Evolutionary conservation across 768 basidiomycete species (phyloP), one percentile per base, ranked within the genome.

Genomic region (Kwoniella europaea): DNA sequence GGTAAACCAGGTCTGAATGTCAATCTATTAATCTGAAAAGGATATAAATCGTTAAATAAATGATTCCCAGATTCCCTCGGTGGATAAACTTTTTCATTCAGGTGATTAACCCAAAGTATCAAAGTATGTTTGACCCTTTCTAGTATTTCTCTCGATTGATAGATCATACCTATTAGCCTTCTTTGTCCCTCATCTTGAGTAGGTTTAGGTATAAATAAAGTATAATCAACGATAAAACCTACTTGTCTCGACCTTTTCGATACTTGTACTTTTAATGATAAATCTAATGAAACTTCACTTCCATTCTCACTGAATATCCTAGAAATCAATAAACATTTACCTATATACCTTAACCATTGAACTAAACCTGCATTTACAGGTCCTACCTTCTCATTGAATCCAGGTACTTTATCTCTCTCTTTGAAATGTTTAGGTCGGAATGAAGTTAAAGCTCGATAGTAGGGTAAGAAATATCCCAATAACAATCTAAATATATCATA

Each of bases 341-440:
- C 67, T 20, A 68, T 55, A 27, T 68, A 68, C 24, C 52, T 52
- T 3, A 68, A 42, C 67, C 67, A 68, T 3, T 68, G 24, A 3
- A 68, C 52, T 13, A 68, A 18, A 6, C n/a, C 46, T 2, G 29
- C 27, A 16, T 58, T 52, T 1, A 35, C 9, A 12, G 24, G 10
- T 18, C 57, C 66, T 4, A 67, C 27, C 15, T 18, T 29, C 18
- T 59, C 57, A 0, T 4, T 1, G 16, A 35, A 59, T n/a, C 66
- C 43, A 16, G 58, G 44, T 52, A 50, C 18, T 53, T 60, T 60
- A 10, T 44, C 41, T 43, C 54, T 13, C 55, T 52, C 27, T 18
- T 46, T 18, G 50, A 67, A 59, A 42, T 44, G 50, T 10, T 13
- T 44, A 3, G 29, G 10, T 22, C 22, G 16, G n/a, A 13, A 62